Evolutionary conservation across 2,329 filamentous ascomycete species (phyloP).

Genomic region (Lizonia empirigonia): DNA sequence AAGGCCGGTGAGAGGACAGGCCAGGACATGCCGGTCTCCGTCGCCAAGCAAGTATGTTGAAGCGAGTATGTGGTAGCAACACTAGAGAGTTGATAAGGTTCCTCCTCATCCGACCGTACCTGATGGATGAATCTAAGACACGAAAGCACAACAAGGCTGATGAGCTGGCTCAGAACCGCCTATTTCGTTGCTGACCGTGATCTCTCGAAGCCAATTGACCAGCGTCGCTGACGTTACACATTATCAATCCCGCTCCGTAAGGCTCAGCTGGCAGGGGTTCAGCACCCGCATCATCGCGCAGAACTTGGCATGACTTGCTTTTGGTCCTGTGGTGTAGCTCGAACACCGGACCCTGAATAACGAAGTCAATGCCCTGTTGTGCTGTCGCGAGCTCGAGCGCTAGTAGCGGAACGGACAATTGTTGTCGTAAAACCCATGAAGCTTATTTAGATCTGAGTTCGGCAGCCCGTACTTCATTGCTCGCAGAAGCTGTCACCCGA

Average conservation of each 20-base stretch:
- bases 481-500: constrained; percentile 8
- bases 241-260: neutral
- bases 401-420: neutral
- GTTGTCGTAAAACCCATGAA: neutral
- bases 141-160: constrained; percentile 13
- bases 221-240: constrained; percentile 1
- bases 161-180: constrained; percentile 5
- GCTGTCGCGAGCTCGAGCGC: neutral
- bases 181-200: constrained; percentile 9
- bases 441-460: neutral
- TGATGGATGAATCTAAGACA: constrained; percentile 3
- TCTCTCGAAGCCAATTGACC: constrained; percentile 6
- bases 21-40: neutral
- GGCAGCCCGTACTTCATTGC: neutral
- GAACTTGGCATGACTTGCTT: constrained; percentile 19
- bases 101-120: constrained; percentile 1
- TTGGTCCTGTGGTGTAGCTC: constrained; percentile 13
- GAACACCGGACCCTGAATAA: constrained; percentile 3
- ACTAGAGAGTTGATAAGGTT: neutral
- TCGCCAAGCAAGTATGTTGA: constrained; percentile 11
- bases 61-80: constrained; percentile 8
- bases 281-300: constrained; percentile 7
- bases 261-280: constrained; percentile 20
- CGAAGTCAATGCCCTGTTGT: neutral
- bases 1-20: constrained; percentile 4